A percentile compares a stretch with the other conserved stretches of the same genome.
Conservation (phyloP, 768 basidiomycete species). For the Boletus pseudopeckii region DNA sequence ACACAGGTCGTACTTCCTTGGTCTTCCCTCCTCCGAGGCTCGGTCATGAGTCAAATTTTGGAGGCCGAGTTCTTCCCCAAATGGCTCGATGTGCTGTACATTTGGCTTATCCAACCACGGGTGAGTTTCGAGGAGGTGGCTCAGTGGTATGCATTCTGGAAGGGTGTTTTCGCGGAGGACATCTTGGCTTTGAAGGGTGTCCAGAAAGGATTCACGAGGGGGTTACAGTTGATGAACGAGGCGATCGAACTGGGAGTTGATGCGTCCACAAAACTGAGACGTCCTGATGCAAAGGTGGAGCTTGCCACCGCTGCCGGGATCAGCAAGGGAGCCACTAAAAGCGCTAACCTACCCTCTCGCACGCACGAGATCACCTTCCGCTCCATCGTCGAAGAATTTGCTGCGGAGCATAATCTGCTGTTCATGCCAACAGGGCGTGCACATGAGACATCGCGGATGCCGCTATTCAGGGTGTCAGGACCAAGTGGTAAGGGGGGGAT, state of each 20-base stretch:
- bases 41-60: conserved; percentile 79
- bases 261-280: conserved; percentile 62
- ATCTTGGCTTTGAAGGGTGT: conserved; percentile 67
- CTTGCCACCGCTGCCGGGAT: conserved; percentile 33
- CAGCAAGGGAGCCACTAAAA: conserved; percentile 28
- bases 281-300: conserved; percentile 63
- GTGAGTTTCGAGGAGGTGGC: conserved; percentile 91
- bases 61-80: conserved; percentile 96
- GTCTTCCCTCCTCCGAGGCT: conserved; percentile 67
- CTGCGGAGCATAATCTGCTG: conserved; percentile 79
- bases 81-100: conserved; percentile 87
- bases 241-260: conserved; percentile 84
- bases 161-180: conserved; percentile 65
- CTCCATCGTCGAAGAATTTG: conserved; percentile 88
- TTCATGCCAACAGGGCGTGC: conserved; percentile 86
- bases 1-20: conserved; percentile 68
- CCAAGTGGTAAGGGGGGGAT: conserved; percentile 85
- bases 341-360: conserved; percentile 43
- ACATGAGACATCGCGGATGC: conserved; percentile 85
- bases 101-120: conserved; percentile 89
- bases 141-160: conserved; percentile 93
- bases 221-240: conserved; percentile 90
- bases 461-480: conserved; percentile 80
- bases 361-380: conserved; percentile 88
- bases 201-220: conserved; percentile 78